Conservation (phyloP, 371 early-diverging fungal species). For the Mucor ambiguus region DNA sequence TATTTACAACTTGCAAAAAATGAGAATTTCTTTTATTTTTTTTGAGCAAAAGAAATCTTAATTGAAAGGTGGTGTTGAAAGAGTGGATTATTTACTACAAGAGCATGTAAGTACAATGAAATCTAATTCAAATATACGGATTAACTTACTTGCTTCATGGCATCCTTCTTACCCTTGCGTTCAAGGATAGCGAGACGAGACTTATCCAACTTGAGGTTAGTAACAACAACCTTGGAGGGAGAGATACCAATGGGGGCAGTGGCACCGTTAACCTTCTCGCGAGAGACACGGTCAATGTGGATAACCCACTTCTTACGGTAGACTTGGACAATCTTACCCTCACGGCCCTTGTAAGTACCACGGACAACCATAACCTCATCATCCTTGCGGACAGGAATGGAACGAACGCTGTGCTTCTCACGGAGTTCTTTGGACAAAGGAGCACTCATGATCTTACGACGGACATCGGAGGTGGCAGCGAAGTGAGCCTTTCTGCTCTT, state of each 20-base stretch:
- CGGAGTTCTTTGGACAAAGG: slow-evolving; percentile 96
- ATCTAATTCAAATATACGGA: not conserved
- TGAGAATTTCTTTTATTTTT: not conserved
- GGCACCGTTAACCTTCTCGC: slow-evolving; percentile 97
- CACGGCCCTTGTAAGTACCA: slow-evolving; percentile 94
- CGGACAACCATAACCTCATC: slow-evolving; percentile 97
- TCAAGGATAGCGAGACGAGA: slow-evolving; percentile 89
- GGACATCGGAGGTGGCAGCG: slow-evolving; percentile 90
- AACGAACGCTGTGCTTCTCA: slow-evolving; percentile 93
- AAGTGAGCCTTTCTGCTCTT: slow-evolving; percentile 99
- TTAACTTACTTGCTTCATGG: slow-evolving; percentile 43
- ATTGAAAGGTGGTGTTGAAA: not conserved
- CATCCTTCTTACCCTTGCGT: slow-evolving; percentile 66
- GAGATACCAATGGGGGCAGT: slow-evolving; percentile 92
- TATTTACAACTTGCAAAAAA: not conserved
- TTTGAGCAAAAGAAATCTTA: not conserved
- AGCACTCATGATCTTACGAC: slow-evolving; percentile 96
- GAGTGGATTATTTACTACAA: not conserved
- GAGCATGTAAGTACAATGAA: not conserved
- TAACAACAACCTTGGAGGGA: slow-evolving; percentile 97
- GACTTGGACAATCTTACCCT: slow-evolving; percentile 94
- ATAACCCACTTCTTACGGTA: slow-evolving; percentile 98
- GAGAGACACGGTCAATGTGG: slow-evolving; percentile 94
- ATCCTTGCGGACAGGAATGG: slow-evolving; percentile 96
- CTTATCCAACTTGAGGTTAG: slow-evolving; percentile 94